Base-by-base conservation (phyloP, 148 eudicot genomes). In the Dysphania ambrosioides region DNA sequence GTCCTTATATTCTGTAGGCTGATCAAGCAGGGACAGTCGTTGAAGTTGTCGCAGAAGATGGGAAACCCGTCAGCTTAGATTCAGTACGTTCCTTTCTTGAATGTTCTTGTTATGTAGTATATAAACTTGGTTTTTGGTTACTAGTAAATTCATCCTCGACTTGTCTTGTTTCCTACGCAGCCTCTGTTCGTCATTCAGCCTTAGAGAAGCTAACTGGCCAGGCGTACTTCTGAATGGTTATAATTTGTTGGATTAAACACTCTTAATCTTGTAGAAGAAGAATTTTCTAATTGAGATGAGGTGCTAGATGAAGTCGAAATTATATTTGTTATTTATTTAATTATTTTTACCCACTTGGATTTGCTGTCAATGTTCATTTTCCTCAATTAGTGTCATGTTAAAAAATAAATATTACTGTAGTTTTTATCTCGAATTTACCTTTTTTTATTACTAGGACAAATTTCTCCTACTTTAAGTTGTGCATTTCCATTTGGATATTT, bases 21-120 rank as follows among this genome's bases (percentile, higher is more conserved):
- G 86, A 87, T 79, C 88, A 85, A 83, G 77, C 86, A 29, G 90
- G 90, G 49, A 87, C 90, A 32, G 26, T 87, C 23, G 82, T 81
- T 38, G 86, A 85, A 73, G 69, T 85, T 75, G 47, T 85, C 65
- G 90, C 83, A 40, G 88, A 85, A 73, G 90, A 87, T 34, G 88
- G 79, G 59, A 87, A 87, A 56, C 81, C 90, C 64, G 88, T 87
- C 66, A 85, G 90, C 65, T 49, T 87, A 38, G 87, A 84, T 66
- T 63, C 84, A 40, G 89, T 84, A 84, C 76, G 84, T 73, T 73
- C 60, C 55, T 57, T 74, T 58, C 66, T 21, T 29, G 65, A 53
- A 65, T 74, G 26, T 32, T 23, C 4, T 65, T 29, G 8, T 21
- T 72, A 41, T 31, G 26, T 8, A 65, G 42, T 29, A 49, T 36